These are phyloP conservation scores for Suhomyces bribrorum DNA, from an alignment of 1,139 yeast species.

Conservation along the genomic window DNA sequence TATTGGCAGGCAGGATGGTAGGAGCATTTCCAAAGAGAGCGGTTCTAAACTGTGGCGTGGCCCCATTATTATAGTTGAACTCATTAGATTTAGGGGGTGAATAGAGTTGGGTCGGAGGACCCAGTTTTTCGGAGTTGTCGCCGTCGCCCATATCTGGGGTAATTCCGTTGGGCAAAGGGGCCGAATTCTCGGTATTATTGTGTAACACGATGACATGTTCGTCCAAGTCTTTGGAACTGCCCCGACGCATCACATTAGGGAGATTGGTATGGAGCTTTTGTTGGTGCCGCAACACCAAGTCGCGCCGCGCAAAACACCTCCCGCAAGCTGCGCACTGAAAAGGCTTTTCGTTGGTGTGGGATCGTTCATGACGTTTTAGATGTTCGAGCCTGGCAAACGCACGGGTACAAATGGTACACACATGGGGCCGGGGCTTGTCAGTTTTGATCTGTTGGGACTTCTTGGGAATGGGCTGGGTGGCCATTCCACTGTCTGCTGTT, in stretches of 20 bases:
- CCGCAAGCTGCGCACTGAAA: constrained; percentile 54
- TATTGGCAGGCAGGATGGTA: constrained; percentile 7
- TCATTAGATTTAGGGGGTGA: constrained; percentile 22
- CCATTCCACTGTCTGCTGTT: constrained; percentile 6
- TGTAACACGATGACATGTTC: constrained; percentile 47
- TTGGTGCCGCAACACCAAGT: constrained; percentile 50
- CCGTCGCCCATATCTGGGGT: constrained; percentile 11
- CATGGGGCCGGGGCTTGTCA: constrained; percentile 45
- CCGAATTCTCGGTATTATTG: constrained; percentile 47
- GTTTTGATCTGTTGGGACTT: constrained; percentile 82
- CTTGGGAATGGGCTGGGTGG: constrained; percentile 76
- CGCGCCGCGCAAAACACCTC: constrained; percentile 51
- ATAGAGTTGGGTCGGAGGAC: constrained; percentile 15
- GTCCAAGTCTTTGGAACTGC: constrained; percentile 20
- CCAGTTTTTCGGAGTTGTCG: constrained; percentile 5
- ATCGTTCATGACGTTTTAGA: constrained; percentile 34
- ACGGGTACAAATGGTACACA: constrained; percentile 33
- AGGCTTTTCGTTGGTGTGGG: constrained; percentile 38
- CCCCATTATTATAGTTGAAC: constrained; percentile 6
- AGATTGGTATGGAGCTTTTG: constrained; percentile 36
- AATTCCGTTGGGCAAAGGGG: constrained; percentile 38
- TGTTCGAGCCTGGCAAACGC: constrained; percentile 37
- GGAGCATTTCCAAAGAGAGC: constrained; percentile 17
- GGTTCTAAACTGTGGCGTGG: constrained; percentile 25
- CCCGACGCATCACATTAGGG: constrained; percentile 20